Conservation (phyloP, 805 yeast species). For the Saccharomycopsis sp. region DNA sequence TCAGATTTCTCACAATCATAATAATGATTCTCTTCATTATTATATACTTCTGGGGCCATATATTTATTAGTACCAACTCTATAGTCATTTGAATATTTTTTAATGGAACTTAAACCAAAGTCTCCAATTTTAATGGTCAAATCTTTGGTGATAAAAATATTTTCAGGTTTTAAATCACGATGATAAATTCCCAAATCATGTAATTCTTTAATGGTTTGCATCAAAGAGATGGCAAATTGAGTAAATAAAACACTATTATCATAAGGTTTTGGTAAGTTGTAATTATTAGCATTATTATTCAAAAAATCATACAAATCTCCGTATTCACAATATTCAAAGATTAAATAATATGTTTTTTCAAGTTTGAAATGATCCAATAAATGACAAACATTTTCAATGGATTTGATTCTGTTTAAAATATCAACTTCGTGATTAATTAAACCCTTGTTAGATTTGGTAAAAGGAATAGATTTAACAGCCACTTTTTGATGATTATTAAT, state of each 20-base stretch:
- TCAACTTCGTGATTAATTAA: slow-evolving; percentile 48
- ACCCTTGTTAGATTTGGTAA: slow-evolving; percentile 26
- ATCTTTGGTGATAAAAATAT: slow-evolving; percentile 40
- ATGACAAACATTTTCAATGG: slow-evolving; percentile 37
- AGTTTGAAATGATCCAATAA: slow-evolving; percentile 50
- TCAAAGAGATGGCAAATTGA: slow-evolving; percentile 38
- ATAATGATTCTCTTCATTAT: slow-evolving; percentile 19
- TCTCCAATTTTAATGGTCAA: slow-evolving; percentile 57
- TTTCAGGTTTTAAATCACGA: slow-evolving; percentile 69
- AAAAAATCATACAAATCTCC: slow-evolving; percentile 59
- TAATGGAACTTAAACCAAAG: slow-evolving; percentile 56
- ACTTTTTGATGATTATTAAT: slow-evolving; percentile 27
- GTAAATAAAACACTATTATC: slow-evolving; percentile 24
- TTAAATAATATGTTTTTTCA: slow-evolving; percentile 33
- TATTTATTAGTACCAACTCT: slow-evolving; percentile 74
- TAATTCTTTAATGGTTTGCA: slow-evolving; percentile 40
- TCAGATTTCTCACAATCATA: slow-evolving; percentile 75
- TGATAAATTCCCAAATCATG: slow-evolving; percentile 55
- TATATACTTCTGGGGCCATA: slow-evolving; percentile 85
- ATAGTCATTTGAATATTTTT: slow-evolving; percentile 24
- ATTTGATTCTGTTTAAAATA: slow-evolving; percentile 24
- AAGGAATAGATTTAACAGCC: slow-evolving; percentile 46
- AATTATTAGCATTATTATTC: slow-evolving; percentile 24
- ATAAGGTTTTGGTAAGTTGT: slow-evolving; percentile 16
- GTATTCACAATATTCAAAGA: slow-evolving; percentile 53